phyloP scores from a whole-genome alignment of 2,329 filamentous ascomycete species.

The Pyrenophora seminiperda region DNA sequence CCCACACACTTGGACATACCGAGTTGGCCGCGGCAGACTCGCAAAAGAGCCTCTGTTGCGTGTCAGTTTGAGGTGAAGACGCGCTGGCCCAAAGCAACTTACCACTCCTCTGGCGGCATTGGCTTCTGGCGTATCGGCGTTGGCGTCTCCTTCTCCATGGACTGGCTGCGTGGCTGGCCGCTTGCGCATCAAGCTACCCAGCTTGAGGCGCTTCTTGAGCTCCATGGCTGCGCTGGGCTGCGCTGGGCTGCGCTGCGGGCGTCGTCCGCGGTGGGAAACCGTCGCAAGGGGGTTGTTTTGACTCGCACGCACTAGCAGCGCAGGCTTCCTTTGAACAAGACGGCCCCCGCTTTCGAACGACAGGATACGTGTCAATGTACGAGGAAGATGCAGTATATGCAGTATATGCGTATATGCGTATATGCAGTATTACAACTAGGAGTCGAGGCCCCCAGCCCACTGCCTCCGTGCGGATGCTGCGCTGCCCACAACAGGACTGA shows the following conservation, averaged over 20 bases:
- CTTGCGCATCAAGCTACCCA: constrained; percentile 46
- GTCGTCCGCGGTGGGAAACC: background rate
- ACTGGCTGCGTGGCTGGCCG: constrained; percentile 31
- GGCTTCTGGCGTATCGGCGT: constrained; percentile 67
- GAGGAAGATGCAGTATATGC: too few species aligned
- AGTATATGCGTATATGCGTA: too few species aligned
- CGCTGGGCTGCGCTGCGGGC: constrained; percentile 17
- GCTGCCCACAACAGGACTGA: constrained; percentile 10
- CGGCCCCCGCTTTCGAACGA: background rate
- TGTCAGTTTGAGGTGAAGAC: constrained; percentile 12
- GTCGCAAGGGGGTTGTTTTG: background rate
- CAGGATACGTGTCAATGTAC: background rate
- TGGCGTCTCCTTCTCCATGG: constrained; percentile 34
- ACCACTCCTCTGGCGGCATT: constrained; percentile 70
- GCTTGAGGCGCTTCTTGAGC: constrained; percentile 47
- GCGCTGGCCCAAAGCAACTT: constrained; percentile 45
- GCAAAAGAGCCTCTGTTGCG: constrained; percentile 74
- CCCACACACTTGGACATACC: constrained; percentile 21
- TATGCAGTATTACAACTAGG: background rate
- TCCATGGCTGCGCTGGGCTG: constrained; percentile 37
- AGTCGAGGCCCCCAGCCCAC: constrained; percentile 11
- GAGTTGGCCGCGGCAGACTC: constrained; percentile 68
- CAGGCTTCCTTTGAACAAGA: background rate
- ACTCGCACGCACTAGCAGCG: background rate
- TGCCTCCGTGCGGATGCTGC: constrained; percentile 3